Evolutionary conservation across 2,329 filamentous ascomycete species (phyloP).

Genomic region (Cercospora citrullina): DNA sequence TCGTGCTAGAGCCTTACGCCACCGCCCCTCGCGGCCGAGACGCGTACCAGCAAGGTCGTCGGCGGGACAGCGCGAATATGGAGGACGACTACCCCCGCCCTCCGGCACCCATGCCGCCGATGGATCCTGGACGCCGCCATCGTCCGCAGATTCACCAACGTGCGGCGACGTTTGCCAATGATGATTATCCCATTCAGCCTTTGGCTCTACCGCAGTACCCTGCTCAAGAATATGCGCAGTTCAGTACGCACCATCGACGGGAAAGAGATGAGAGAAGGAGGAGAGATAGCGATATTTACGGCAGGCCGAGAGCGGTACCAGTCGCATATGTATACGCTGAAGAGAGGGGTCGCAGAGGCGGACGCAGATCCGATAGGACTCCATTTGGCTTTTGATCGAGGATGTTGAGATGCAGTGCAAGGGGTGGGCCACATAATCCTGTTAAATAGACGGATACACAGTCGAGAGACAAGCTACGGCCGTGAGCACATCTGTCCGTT

Average conservation of each 20-base stretch:
- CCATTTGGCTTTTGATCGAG: neutral
- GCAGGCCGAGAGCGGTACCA: neutral
- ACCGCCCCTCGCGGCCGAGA: neutral
- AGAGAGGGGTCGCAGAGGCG: neutral
- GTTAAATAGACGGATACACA: neutral
- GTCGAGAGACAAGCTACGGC: neutral
- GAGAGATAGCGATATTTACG: neutral
- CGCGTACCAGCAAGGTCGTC: neutral
- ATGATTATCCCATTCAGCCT: neutral
- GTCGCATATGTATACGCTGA: neutral
- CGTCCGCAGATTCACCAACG: slow-evolving; percentile 8
- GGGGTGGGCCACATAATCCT: neutral
- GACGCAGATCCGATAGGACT: neutral
- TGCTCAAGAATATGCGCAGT: neutral
- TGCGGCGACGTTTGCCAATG: slow-evolving; percentile 4
- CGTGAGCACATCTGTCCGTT: neutral
- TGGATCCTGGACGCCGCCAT: neutral
- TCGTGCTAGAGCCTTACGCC: slow-evolving; percentile 8
- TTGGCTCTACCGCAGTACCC: neutral
- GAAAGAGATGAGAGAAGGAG: neutral
- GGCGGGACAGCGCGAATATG: neutral
- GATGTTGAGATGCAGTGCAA: neutral
- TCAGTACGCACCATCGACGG: neutral
- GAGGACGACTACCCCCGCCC: slow-evolving; percentile 4
- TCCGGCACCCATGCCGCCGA: slow-evolving; percentile 4